These are phyloP conservation scores for Podospora fimiseda DNA, from an alignment of 495 filamentous ascomycete species.

Conservation along the genomic window DNA sequence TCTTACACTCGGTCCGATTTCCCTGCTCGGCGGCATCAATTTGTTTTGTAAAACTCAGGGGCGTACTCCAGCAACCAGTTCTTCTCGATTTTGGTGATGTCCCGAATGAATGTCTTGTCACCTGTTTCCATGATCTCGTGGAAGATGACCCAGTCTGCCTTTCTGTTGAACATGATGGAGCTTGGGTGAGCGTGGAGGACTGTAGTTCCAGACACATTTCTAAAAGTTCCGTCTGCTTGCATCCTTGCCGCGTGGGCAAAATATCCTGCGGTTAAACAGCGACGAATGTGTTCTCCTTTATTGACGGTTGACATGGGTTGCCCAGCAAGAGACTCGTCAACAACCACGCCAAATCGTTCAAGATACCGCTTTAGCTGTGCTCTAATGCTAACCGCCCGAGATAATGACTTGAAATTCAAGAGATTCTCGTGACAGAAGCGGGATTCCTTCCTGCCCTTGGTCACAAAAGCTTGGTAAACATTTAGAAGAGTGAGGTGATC, in stretches of 20 bases:
- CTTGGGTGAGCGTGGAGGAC: constrained; percentile 85
- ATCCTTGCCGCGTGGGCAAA: constrained; percentile 95
- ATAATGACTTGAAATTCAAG: constrained; percentile 79
- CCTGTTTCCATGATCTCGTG: constrained; percentile 92
- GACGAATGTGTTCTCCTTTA: constrained; percentile 66
- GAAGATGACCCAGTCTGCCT: constrained; percentile 97
- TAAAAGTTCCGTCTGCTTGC: constrained; percentile 90
- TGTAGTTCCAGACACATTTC: constrained; percentile 65
- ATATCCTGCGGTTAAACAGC: constrained; percentile 85
- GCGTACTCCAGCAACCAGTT: constrained; percentile 86
- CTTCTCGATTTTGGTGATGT: constrained; percentile 88
- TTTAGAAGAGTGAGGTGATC: constrained; percentile 94
- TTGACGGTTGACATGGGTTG: constrained; percentile 17
- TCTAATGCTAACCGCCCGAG: constrained; percentile 77
- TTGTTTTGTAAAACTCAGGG: constrained; percentile 69
- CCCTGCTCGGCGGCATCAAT: background rate
- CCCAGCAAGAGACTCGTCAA: constrained; percentile 50
- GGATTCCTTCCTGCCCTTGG: constrained; percentile 74
- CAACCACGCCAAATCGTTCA: constrained; percentile 72
- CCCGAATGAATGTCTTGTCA: constrained; percentile 82
- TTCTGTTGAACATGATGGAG: constrained; percentile 94
- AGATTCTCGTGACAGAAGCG: constrained; percentile 83
- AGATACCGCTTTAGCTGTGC: constrained; percentile 81
- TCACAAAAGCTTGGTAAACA: constrained; percentile 85
- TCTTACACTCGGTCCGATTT: constrained; percentile 4